These are phyloP conservation scores for Kluyveromyces dobzhanskii DNA, from an alignment of 805 yeast genomes.

Conservation along the genomic window DNA sequence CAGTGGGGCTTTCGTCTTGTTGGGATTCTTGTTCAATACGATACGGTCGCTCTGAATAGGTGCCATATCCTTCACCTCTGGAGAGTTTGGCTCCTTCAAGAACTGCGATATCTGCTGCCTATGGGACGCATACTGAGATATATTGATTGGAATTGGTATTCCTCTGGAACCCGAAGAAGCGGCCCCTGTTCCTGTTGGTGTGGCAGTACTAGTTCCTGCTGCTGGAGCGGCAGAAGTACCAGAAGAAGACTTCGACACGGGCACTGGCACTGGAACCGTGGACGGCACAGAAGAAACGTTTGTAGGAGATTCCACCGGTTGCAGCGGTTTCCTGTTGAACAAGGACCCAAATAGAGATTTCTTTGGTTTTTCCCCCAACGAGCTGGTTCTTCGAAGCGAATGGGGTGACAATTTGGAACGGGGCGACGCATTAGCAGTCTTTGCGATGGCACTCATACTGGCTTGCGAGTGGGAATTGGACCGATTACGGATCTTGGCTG, in stretches of 20 bases:
- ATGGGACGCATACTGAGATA: constrained; percentile 4
- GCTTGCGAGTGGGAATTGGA: background rate
- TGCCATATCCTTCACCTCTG: constrained; percentile 15
- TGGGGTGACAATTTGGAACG: background rate
- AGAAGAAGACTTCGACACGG: constrained; percentile 2
- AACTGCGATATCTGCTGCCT: constrained; percentile 10
- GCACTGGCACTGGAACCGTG: background rate
- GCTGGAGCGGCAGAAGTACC: background rate
- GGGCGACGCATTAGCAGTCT: too few relatives aligned
- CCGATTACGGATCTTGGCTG: too few relatives aligned
- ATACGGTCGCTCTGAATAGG: constrained; percentile 26
- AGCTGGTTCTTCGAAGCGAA: constrained; percentile 14
- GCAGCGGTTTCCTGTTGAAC: constrained; percentile 16
- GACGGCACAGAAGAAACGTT: background rate
- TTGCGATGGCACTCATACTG: background rate
- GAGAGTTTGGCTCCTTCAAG: constrained; percentile 12
- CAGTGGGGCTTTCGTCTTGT: constrained; percentile 23
- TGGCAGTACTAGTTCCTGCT: too few relatives aligned
- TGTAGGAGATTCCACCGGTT: background rate
- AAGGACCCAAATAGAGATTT: constrained; percentile 23
- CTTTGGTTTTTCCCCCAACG: constrained; percentile 20
- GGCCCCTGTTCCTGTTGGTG: too few relatives aligned
- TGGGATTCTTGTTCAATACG: constrained; percentile 39
- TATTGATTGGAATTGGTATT: background rate
- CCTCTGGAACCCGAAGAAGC: too few relatives aligned